Base-by-base conservation (phyloP, 2,329 filamentous ascomycete genomes). In the Gaeumannomyces sp. region DNA sequence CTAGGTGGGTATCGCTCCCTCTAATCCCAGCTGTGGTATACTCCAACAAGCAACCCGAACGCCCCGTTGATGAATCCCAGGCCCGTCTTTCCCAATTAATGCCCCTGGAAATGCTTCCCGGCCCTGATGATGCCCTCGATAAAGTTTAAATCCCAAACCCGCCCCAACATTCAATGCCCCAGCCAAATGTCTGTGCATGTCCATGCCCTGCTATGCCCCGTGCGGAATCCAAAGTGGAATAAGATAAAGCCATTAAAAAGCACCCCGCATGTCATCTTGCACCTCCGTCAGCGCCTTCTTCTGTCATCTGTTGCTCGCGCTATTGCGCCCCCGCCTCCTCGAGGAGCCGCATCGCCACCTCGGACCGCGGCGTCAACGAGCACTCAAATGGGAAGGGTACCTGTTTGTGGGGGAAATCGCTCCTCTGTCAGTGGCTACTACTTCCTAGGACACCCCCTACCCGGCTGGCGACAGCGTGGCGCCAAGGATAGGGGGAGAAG, bases 321-420 rank as follows among this genome's bases (percentile, higher is more conserved):
- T 53, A n/a, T n/a, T n/a, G 13, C 45, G 45, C 62, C 31, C 56
- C 62, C 53, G 62, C 53, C 25, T 59, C 56, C 8, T 27, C 25
- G n/a, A 63, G 56, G 53, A 63, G 62, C 56, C 27, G 22, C 31
- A 63, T 19, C 14, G 62, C 62, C 25, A 2, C 38, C 28, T 38
- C 27, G 22, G 62, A 63, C 29, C 62, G 25, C 16, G 56, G 62
- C 53, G 33, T 58, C 16, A 63, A 14, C 53, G 53, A 59, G 56
- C 50, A 56, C 62, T 38, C 28, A 22, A 63, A 63, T 14, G 62
- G 62, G 22, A 57, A 4, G 62, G 62, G 56, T 63, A 63, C 14
- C 57, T 59, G 57, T 59, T 58, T 58, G 4, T 58, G 56, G 56
- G 19, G 25, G 57, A 28, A 16, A 19, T 33, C 10, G 13, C 13